A percentile compares a stretch with the other conserved stretches of the same genome.
These are phyloP conservation scores for Aspergillus asperescens DNA, from an alignment of 495 filamentous ascomycete genomes.

Conservation along the genomic window DNA sequence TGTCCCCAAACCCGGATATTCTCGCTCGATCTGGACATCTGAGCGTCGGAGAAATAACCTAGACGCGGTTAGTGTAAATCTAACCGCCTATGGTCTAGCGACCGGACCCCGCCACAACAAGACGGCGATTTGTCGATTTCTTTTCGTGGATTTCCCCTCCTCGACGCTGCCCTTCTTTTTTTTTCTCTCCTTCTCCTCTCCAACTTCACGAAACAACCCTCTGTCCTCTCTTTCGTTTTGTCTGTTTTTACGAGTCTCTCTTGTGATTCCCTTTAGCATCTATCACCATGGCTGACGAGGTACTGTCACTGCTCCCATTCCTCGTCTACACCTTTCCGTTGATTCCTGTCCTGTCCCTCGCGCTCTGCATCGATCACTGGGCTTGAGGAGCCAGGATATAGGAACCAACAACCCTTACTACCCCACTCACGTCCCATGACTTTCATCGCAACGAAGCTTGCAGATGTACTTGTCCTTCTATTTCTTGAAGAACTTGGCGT, in stretches of 20 bases:
- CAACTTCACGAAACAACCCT: slow-evolving; percentile 6
- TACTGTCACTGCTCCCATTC: slow-evolving; percentile 18
- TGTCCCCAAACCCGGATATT: neutral
- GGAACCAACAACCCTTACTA: slow-evolving; percentile 17
- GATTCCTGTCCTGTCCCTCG: slow-evolving; percentile 2
- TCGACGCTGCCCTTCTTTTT: slow-evolving; percentile 16
- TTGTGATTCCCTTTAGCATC: slow-evolving; percentile 16
- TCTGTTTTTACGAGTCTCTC: slow-evolving; percentile 22
- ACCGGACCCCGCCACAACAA: slow-evolving; percentile 39
- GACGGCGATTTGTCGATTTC: slow-evolving; percentile 28
- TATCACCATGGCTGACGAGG: slow-evolving; percentile 44
- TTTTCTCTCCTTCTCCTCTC: slow-evolving; percentile 17
- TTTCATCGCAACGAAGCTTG: slow-evolving; percentile 5
- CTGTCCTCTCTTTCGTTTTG: slow-evolving; percentile 13
- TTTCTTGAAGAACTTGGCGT: neutral
- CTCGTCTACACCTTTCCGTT: neutral
- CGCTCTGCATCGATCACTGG: slow-evolving; percentile 7
- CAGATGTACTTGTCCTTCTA: neutral
- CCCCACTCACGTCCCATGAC: slow-evolving; percentile 20
- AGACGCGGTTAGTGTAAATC: slow-evolving; percentile 11
- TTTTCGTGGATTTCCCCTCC: slow-evolving; percentile 22
- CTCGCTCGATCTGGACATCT: neutral
- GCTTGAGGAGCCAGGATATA: slow-evolving; percentile 32
- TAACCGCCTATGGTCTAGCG: slow-evolving; percentile 34
- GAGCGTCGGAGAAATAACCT: neutral